phyloP scores from a whole-genome alignment of 2,329 filamentous ascomycete genomes.

The Arthrobotrys conoides region DNA sequence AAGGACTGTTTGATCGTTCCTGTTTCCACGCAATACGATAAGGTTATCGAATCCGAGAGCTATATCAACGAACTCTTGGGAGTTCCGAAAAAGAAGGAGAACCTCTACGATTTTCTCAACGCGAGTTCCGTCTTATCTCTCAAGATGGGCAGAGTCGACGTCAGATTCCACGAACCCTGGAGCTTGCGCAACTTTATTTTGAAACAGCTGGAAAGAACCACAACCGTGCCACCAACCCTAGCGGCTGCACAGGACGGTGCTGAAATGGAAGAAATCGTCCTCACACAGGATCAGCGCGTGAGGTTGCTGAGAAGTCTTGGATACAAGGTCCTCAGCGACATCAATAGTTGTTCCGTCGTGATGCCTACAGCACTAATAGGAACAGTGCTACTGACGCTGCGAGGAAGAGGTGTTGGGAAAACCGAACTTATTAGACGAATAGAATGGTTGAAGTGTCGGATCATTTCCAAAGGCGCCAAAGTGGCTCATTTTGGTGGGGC shows the following conservation, averaged over 20 bases:
- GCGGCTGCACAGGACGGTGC: slow-evolving; percentile 62
- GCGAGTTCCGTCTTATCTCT: slow-evolving; percentile 89
- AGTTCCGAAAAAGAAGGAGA: slow-evolving; percentile 95
- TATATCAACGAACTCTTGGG: slow-evolving; percentile 96
- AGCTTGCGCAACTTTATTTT: slow-evolving; percentile 85
- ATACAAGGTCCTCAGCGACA: slow-evolving; percentile 92
- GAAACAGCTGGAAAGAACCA: slow-evolving; percentile 74
- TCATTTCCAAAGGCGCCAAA: slow-evolving; percentile 82
- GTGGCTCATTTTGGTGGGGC: slow-evolving; percentile 92
- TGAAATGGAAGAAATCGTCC: slow-evolving; percentile 45
- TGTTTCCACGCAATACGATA: slow-evolving; percentile 98
- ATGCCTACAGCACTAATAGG: slow-evolving; percentile 98
- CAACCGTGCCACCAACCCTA: slow-evolving; percentile 66
- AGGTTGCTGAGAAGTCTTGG: slow-evolving; percentile 87
- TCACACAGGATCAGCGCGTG: slow-evolving; percentile 73
- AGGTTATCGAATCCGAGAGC: slow-evolving; percentile 96
- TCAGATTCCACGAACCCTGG: slow-evolving; percentile 97
- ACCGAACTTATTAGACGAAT: slow-evolving; percentile 86
- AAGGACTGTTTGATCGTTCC: slow-evolving; percentile 94
- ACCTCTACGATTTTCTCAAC: slow-evolving; percentile 88
- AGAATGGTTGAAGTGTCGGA: slow-evolving; percentile 87
- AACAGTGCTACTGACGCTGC: slow-evolving; percentile 89
- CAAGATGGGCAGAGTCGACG: slow-evolving; percentile 90
- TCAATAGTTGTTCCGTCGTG: slow-evolving; percentile 95
- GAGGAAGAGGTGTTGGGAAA: slow-evolving; percentile 91